Percentiles rank a stretch among this genome's conserved stretches.
Evolutionary conservation across 257 asterid genomes (phyloP).

Genomic region (Solanum chilense): DNA sequence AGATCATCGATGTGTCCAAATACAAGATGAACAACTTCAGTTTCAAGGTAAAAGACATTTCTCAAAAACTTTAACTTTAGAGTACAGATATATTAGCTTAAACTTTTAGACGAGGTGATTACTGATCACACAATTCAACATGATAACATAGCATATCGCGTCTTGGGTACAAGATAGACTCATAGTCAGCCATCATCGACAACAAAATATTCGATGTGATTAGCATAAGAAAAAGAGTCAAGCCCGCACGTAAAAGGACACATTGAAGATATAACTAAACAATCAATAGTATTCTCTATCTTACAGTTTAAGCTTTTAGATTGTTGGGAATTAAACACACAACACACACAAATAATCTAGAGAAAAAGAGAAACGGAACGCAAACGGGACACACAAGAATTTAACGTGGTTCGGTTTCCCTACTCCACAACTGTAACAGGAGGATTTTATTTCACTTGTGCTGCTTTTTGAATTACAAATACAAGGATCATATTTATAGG

Average conservation of each 20-base stretch:
- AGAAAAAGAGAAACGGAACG: no score
- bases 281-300: not conserved
- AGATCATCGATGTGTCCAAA: not conserved
- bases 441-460: no score
- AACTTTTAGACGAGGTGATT: not conserved
- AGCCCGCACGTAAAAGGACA: not conserved
- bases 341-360: no score
- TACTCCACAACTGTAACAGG: no score
- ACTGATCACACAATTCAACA: not conserved
- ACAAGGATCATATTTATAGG: no score
- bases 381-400: no score
- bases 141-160: not conserved
- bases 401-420: no score
- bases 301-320: not conserved
- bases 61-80: not conserved
- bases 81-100: not conserved
- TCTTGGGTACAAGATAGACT: not conserved
- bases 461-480: no score
- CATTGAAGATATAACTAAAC: not conserved
- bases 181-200: not conserved
- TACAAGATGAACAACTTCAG: not conserved
- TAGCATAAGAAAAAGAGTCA: not conserved
- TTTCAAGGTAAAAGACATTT: not conserved
- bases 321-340: no score
- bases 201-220: not conserved